Conservation (phyloP, 306 rosid species). For the Pueraria montana region DNA sequence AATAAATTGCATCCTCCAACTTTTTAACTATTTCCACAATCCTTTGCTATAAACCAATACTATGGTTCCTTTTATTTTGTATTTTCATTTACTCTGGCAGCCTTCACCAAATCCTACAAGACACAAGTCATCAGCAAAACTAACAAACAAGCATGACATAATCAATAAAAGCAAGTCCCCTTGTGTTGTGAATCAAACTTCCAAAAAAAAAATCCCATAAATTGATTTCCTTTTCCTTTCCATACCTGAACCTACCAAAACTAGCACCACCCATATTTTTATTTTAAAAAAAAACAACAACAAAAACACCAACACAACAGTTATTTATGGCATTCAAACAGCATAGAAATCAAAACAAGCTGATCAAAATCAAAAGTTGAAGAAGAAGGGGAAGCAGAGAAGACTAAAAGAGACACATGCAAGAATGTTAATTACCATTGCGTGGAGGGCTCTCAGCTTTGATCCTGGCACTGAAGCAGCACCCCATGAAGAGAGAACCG, state of each 20-base stretch:
- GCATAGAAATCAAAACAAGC: conserved; percentile 4
- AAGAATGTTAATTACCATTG: conserved; percentile 62
- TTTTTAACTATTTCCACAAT: not conserved
- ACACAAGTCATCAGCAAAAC: conserved; percentile 19
- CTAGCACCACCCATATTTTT: conserved; percentile 11
- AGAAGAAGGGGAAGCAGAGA: not conserved
- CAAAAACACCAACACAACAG: not conserved
- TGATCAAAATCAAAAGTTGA: not conserved
- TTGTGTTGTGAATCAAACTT: conserved; percentile 14
- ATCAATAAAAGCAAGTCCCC: conserved; percentile 40
- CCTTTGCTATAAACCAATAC: conserved; percentile 18
- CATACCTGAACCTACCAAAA: not conserved
- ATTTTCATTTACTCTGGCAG: not conserved
- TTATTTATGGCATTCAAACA: not conserved
- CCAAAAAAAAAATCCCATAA: not conserved
- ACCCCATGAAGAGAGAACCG: conserved; percentile 69
- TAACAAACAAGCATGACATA: not conserved
- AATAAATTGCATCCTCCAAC: not conserved
- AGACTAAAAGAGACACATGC: not conserved
- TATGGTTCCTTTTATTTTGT: not conserved
- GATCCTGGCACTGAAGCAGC: conserved; percentile 81
- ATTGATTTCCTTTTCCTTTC: not conserved
- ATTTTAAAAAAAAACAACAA: not conserved
- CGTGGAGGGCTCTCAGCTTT: conserved; percentile 94
- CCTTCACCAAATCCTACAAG: conserved; percentile 24